Evolutionary conservation across 2,329 filamentous ascomycete genomes (phyloP), one percentile per base, ranked within the genome.

Genomic region (Pseudogymnoascus sp.): DNA sequence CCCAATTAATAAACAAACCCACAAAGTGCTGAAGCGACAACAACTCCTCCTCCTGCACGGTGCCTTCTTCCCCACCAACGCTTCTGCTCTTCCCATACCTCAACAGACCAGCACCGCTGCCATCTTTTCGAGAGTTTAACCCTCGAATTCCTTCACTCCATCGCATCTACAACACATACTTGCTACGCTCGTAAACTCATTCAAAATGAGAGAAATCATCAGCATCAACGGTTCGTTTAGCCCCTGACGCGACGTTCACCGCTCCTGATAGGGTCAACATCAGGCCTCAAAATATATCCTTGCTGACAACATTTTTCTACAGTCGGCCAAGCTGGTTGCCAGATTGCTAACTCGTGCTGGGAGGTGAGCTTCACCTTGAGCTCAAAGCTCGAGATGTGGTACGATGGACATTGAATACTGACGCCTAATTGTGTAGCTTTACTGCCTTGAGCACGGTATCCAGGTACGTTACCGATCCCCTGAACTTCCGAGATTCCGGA

Each of bases 291-390:
- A 61, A 63, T 64, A 62, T 65, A 64, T 75, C 67, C 68, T 74
- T 79, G 76, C 74, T 78, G 63, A 62, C 46, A 43, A 37, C 53
- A 12, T 62, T 56, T 67, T 62, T 68, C 61, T 75, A 75, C 79
- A 99, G 95, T 99, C 85, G 95, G 95, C 82, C 95, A 99, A 87
- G 95, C 95, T 78, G 95, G 95, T 89, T 97, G 95, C 88, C 95
- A 99, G 80, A 99, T 99, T 77, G 95, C 93, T 83, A 99, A 99
- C 85, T 95, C 95, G 74, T 97, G 95, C 88, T 99, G 95, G 95
- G 95, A 99, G 92, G 95, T 99, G 83, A 84, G 91, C 84, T 75
- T 74, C 66, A 64, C 56, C 36, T 8, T 62, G 37, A 34, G 25
- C 25, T 34, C n/a, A 25, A 7, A 56, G 28, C 49, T 56, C 9